Conservation (phyloP, 1,139 yeast genomes). For the Lodderomyces orthopsilosis region DNA sequence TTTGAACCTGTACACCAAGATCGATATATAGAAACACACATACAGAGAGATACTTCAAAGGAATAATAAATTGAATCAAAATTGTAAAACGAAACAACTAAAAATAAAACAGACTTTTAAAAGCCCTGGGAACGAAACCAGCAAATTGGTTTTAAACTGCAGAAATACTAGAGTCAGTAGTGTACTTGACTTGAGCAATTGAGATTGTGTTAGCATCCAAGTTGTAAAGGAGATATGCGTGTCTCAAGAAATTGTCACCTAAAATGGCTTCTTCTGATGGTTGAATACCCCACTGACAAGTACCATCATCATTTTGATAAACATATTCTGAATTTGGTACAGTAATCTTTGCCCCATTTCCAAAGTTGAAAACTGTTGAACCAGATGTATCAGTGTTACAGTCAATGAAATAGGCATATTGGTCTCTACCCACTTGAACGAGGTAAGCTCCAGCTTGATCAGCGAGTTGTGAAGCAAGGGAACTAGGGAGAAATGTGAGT, state of each 20-base stretch:
- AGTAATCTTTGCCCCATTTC: constrained; percentile 7
- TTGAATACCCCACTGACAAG: constrained; percentile 10
- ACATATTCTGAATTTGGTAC: constrained; percentile 6
- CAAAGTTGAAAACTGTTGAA: constrained; percentile 14
- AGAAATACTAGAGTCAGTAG: constrained; percentile 10
- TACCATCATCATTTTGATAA: background rate
- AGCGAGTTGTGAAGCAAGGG: constrained; percentile 13
- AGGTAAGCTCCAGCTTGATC: constrained; percentile 19
- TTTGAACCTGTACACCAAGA: too few species aligned
- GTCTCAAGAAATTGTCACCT: constrained; percentile 32
- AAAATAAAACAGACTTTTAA: too few species aligned
- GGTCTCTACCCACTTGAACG: constrained; percentile 13
- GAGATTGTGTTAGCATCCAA: constrained; percentile 24
- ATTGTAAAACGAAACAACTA: too few species aligned
- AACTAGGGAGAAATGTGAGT: constrained; percentile 22
- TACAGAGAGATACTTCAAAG: too few species aligned
- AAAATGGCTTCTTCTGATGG: constrained; percentile 11
- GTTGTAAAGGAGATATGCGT: constrained; percentile 28
- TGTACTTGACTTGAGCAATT: constrained; percentile 25
- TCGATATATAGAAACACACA: too few species aligned
- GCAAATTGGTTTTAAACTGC: constrained; percentile 4
- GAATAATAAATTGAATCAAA: too few species aligned
- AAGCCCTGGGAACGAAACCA: too few species aligned
- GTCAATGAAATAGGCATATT: constrained; percentile 1
- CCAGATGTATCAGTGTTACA: constrained; percentile 7